Evolutionary conservation across 1,139 yeast genomes (phyloP), one percentile per base, ranked within the genome.

Genomic region (Pichiaceae sp.): DNA sequence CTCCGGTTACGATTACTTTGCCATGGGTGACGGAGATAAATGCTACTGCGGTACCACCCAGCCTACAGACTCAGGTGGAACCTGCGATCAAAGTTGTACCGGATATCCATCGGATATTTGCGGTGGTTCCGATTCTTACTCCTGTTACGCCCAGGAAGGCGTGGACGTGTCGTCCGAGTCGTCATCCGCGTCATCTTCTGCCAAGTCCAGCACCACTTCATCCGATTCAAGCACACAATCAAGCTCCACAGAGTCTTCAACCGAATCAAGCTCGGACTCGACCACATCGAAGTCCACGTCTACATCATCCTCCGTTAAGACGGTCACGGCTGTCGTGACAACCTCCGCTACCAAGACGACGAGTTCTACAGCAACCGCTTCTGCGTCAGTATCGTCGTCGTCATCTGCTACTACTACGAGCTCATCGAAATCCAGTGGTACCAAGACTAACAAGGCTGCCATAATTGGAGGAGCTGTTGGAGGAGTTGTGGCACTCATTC

Each of bases 401-500:
- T 14, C 47, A 7, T 15, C 46, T 1, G 16, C 49, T 4, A 20
- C 52, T 3, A 31, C 52, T 2, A 14, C 48, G 19, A 32, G 49
- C 3, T 29, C 48, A 6, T 29, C 54, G 3, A 23, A 46, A 9
- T 26, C 46, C 11, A 17, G 17, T 38, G n/a, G 20, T 37, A 19
- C 35, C 3, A 40, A 48, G 4, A 34, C 44, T 17, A 54, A 47
- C 33, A 58, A 59, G 38, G 84, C 78, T 4, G 75, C 84, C 26
- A 75, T 78, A 32, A 80, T 72, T 14, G 86, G 86, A 14, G 83
- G 83, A 19, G 84, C 72, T 1, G 79, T 77, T 12, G 86, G 85
- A 20, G 82, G 85, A 28, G 79, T 56, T 4, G 56, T 75, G 15
- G 79, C 66, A 12, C 77, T 65, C 1, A 47, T 73, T 2, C 64